Percentiles rank a stretch among this genome's conserved stretches.
These are phyloP conservation scores for Aspergillus eucalypticola DNA, from an alignment of 2,329 filamentous ascomycete genomes.

Conservation along the genomic window DNA sequence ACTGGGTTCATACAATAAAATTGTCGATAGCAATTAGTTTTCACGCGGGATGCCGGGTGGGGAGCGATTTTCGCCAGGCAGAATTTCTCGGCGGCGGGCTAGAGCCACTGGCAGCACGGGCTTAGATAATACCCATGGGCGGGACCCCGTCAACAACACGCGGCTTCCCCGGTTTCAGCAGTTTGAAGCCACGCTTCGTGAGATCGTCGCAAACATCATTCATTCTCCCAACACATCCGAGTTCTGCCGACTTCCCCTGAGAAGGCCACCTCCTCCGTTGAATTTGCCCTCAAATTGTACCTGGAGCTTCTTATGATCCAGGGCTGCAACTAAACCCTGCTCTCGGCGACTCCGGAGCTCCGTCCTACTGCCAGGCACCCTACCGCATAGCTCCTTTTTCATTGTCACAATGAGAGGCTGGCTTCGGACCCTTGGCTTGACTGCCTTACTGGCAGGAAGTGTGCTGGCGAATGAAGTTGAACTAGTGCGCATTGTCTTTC, in stretches of 20 bases:
- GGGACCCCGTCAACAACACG: slow-evolving; percentile 24
- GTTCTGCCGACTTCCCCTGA: not conserved
- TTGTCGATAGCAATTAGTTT: not conserved
- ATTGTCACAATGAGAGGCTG: slow-evolving; percentile 42
- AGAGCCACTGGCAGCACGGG: slow-evolving; percentile 13
- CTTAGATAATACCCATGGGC: slow-evolving; percentile 31
- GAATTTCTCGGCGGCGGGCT: slow-evolving; percentile 19
- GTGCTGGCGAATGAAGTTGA: slow-evolving; percentile 49
- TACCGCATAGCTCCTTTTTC: slow-evolving; percentile 24
- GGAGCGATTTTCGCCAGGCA: slow-evolving; percentile 18
- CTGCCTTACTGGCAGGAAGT: slow-evolving; percentile 39
- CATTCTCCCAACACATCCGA: slow-evolving; percentile 3
- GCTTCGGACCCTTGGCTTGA: slow-evolving; percentile 38
- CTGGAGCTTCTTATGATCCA: slow-evolving; percentile 23
- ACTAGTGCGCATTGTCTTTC: slow-evolving; percentile 37
- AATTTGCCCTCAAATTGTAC: not conserved
- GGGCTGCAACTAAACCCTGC: slow-evolving; percentile 15
- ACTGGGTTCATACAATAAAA: not conserved
- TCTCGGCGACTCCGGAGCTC: slow-evolving; percentile 26
- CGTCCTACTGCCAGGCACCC: slow-evolving; percentile 5
- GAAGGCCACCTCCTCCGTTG: not conserved
- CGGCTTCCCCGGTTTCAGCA: slow-evolving; percentile 23
- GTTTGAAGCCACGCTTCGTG: slow-evolving; percentile 23
- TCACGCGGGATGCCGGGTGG: not conserved
- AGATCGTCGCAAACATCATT: slow-evolving; percentile 4